phyloP scores from a whole-genome alignment of 179 eudicot species.

The Vitellaria paradoxa region DNA sequence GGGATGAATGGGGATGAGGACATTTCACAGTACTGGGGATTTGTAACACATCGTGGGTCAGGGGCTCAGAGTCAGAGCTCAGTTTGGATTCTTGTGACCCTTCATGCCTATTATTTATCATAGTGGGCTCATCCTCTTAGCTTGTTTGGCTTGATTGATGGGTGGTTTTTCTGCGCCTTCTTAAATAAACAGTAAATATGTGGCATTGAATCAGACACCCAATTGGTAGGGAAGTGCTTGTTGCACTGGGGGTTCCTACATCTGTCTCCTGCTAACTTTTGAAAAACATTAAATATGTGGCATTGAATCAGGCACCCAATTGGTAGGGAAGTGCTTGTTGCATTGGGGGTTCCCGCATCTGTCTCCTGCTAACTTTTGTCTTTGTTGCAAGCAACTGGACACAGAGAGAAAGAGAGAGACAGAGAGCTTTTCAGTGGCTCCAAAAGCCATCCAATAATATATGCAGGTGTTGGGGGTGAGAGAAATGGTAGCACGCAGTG shows the following conservation, averaged over 20 bases:
- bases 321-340: not conserved
- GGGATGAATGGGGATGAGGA: not conserved
- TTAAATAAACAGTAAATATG: not conserved
- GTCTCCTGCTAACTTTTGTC: not conserved
- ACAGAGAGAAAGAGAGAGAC: not conserved
- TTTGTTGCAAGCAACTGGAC: not conserved
- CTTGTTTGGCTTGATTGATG: not conserved
- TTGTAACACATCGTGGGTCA: slow-evolving; percentile 1
- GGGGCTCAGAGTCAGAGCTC: not conserved
- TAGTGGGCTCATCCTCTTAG: not conserved
- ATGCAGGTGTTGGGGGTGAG: not conserved
- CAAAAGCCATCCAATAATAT: not conserved
- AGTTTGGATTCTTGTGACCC: not conserved
- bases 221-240: not conserved
- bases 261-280: not conserved
- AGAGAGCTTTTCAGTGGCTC: slow-evolving; percentile 1
- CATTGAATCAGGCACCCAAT: slow-evolving; percentile 17
- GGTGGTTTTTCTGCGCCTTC: not conserved
- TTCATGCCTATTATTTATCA: no score
- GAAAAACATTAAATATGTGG: slow-evolving; percentile 6
- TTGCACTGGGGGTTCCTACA: not conserved
- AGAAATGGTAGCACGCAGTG: not conserved
- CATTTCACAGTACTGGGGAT: not conserved
- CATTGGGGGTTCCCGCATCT: slow-evolving; percentile 1
- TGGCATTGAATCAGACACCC: slow-evolving; percentile 20